Evolutionary conservation across 768 basidiomycete species (phyloP), one percentile per base, ranked within the genome.

Genomic region (Suillus bovinus): DNA sequence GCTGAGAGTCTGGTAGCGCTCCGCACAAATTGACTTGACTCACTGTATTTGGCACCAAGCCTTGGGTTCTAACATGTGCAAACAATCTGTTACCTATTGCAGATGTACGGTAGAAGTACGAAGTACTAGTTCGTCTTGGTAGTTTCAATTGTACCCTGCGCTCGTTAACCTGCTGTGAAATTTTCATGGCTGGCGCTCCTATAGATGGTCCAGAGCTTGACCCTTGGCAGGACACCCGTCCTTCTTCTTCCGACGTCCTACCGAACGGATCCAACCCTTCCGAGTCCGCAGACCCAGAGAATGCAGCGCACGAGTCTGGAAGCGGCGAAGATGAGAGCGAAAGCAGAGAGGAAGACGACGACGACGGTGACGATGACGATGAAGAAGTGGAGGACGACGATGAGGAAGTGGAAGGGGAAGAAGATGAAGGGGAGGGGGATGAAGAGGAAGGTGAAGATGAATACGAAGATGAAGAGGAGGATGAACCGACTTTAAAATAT

Each of bases 401-500:
- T 9, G 54, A 39, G 14, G 69, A 67, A 5, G 68, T 63, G 0
- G 70, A 68, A 11, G 74, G 69, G 5, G 63, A 52, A 0, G 72
- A 67, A 0, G 71, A 69, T 0, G 73, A 67, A 0, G 70, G 65
- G 0, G 73, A 67, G 0, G 70, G 65, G 1, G 67, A 70, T 0
- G 66, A 71, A 0, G 79, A 77, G 0, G 80, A 76, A 1, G 80
- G 76, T 0, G 81, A 78, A 0, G 86, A 81, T 0, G 83, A 81
- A 0, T 85, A 84, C 0, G 86, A 86, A 0, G 83, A 83, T 0
- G 89, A 88, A 0, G 94, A 94, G 2, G 94, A 96, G 31, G 93
- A 95, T 22, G 95, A 96, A 77, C 95, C 92, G 39, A 84, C 90
- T 0, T 81, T 99, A 69, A 99, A 98, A 73, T 99, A 98, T 70